phyloP scores from a whole-genome alignment of 176 grass and related monocot species.

The Lolium multiflorum region DNA sequence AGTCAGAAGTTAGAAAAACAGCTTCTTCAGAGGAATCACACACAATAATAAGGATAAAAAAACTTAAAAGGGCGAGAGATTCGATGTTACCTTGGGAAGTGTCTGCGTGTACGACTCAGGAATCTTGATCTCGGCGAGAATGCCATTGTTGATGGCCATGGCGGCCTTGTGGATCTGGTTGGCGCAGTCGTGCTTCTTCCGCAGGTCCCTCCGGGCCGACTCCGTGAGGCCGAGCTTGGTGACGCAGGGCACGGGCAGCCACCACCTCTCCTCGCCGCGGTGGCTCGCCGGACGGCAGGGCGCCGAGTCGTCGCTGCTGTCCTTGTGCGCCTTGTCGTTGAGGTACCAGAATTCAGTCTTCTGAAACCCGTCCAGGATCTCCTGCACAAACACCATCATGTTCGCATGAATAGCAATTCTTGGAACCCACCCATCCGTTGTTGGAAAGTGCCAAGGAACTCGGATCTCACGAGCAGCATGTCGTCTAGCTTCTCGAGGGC shows the following conservation, averaged over 20 bases:
- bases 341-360: conserved; percentile 95
- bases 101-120: conserved; percentile 68
- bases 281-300: conserved; percentile 50
- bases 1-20: not conserved
- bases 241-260: conserved; percentile 85
- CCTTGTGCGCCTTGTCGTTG: conserved; percentile 55
- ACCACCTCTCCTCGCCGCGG: conserved; percentile 78
- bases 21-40: not conserved
- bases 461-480: conserved; percentile 77
- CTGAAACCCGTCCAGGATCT: conserved; percentile 79
- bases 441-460: not conserved
- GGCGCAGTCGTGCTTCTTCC: conserved; percentile 73
- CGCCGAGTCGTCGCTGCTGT: conserved; percentile 36
- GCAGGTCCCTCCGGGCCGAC: conserved; percentile 63
- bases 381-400: conserved; percentile 45
- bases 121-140: conserved; percentile 75
- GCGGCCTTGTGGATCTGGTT: conserved; percentile 91
- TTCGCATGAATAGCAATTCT: not conserved
- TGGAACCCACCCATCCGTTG: not conserved
- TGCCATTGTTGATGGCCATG: conserved; percentile 83
- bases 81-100: conserved; percentile 67
- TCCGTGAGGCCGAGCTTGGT: conserved; percentile 69
- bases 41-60: not conserved
- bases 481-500: conserved; percentile 89
- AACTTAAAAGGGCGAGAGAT: not conserved